A percentile compares a stretch with the other conserved stretches of the same genome.
These are phyloP conservation scores for Schoenoplectus triqueter DNA, from an alignment of 202 grass and related monocot genomes.

Conservation along the genomic window DNA sequence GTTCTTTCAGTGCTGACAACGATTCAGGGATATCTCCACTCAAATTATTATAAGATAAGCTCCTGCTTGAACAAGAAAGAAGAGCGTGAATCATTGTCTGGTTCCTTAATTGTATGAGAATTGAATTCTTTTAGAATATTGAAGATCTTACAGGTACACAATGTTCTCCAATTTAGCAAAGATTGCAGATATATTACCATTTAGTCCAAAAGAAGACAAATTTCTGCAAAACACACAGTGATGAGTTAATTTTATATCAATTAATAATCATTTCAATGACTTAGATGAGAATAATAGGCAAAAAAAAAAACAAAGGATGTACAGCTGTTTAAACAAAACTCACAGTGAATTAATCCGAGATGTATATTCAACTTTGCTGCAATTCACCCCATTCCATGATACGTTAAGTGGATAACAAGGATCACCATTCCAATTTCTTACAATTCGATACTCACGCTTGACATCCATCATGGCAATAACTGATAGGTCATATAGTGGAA, in stretches of 20 bases:
- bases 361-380: not conserved
- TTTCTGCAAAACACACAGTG: slow-evolving; percentile 19
- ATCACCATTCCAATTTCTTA: slow-evolving; percentile 46
- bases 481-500: slow-evolving; percentile 9
- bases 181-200: slow-evolving; percentile 32
- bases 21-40: slow-evolving; percentile 37
- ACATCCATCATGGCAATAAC: slow-evolving; percentile 16
- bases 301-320: not conserved
- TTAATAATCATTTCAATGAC: not conserved
- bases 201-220: slow-evolving; percentile 36
- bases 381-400: slow-evolving; percentile 41
- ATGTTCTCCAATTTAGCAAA: slow-evolving; percentile 21
- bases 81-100: not conserved
- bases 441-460: slow-evolving; percentile 26
- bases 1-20: slow-evolving; percentile 3
- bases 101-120: not conserved
- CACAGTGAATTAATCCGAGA: slow-evolving; percentile 37
- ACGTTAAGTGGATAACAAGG: slow-evolving; percentile 35
- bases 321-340: slow-evolving; percentile 4
- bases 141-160: slow-evolving; percentile 37
- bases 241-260: not conserved
- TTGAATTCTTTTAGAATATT: not conserved
- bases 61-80: slow-evolving; percentile 7
- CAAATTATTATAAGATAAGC: not conserved
- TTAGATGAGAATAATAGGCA: not conserved